Evolutionary conservation across 2,329 filamentous ascomycete species (phyloP), one percentile per base, ranked within the genome.

Genomic region (Fusarium mexicanum): DNA sequence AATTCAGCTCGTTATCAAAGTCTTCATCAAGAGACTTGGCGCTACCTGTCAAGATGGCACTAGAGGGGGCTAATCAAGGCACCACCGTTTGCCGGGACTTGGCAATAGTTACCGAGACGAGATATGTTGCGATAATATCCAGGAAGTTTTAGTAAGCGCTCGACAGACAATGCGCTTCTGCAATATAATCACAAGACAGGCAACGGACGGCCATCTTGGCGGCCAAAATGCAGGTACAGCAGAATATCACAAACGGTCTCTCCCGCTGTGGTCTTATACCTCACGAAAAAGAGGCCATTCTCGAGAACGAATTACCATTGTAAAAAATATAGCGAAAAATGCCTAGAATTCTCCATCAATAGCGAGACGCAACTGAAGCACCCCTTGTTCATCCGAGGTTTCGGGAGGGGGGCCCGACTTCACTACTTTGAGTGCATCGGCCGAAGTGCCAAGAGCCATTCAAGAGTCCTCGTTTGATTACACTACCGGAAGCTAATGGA

Each of bases 311-410:
- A 54, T 24, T 35, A 35, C 22, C 22, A 51, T 35, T 3, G 48
- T 7, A 37, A 17, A 43, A 35, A 31, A 43, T 31, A 24, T 22
- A 2, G 18, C 11, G 24, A 51, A 38, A 38, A 38, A 33, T 51
- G 66, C 66, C 51, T 53, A 64, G 47, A 71, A 74, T 74, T 74
- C 71, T 74, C 71, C 71, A 50, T 74, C 71, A 74, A 74, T 74
- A 58, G 71, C 71, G 71, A 74, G 71, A 74, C 71, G 60, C n/a
- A 46, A 50, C 57, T 74, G 71, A 72, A 74, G 68, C 75, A 75
- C 46, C 64, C 75, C 72, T 70, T 54, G 64, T 67, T 67, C 61
- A 53, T 67, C 67, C 54, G 47, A 65, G 62, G 71, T 76, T 76
- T 76, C 71, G 71, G 73, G 64, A 67, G 53, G 61, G 66, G 67